Percentiles rank a stretch among this genome's conserved stretches.
phyloP scores from a whole-genome alignment of 2,329 filamentous ascomycete species.

The Aureobasidium sp. region DNA sequence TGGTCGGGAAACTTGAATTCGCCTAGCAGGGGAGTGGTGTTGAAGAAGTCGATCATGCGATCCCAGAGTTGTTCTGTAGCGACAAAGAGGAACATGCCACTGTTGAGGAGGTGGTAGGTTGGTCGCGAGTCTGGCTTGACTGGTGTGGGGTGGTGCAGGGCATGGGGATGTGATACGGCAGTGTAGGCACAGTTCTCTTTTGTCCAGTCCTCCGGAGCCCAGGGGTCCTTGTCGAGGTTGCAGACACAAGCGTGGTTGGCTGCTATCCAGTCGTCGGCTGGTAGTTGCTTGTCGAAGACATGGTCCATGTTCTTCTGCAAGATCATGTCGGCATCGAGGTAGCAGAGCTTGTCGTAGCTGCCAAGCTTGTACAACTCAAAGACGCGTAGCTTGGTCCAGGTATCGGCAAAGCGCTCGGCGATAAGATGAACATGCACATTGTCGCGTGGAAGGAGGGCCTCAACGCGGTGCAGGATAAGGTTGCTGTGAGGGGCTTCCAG shows the following conservation, averaged over 20 bases:
- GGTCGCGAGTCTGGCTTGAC: slow-evolving; percentile 28
- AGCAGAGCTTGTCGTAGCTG: slow-evolving; percentile 39
- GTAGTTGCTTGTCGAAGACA: slow-evolving; percentile 38
- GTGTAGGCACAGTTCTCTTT: slow-evolving; percentile 45
- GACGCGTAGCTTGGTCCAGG: slow-evolving; percentile 50
- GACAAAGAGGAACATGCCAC: slow-evolving; percentile 46
- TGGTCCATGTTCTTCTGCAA: slow-evolving; percentile 39
- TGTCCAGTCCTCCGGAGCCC: slow-evolving; percentile 45
- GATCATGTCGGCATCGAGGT: slow-evolving; percentile 49
- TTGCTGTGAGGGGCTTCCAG: slow-evolving; percentile 36
- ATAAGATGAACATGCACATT: slow-evolving; percentile 36
- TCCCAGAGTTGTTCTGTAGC: slow-evolving; percentile 35
- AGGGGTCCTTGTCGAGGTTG: slow-evolving; percentile 44
- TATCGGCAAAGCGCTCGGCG: slow-evolving; percentile 47
- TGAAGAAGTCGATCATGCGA: slow-evolving; percentile 37
- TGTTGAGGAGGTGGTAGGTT: slow-evolving; percentile 45
- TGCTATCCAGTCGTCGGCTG: slow-evolving; percentile 36
- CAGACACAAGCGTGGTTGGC: slow-evolving; percentile 48
- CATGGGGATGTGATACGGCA: slow-evolving; percentile 32
- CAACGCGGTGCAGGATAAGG: slow-evolving; percentile 35
- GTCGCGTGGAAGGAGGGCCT: slow-evolving; percentile 35
- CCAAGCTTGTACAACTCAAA: slow-evolving; percentile 37
- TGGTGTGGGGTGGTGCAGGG: slow-evolving; percentile 30
- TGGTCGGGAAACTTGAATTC: slow-evolving; percentile 48
- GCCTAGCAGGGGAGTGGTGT: slow-evolving; percentile 33